phyloP scores from a whole-genome alignment of 176 grass and related monocot genomes.

The Neostapfia colusana region DNA sequence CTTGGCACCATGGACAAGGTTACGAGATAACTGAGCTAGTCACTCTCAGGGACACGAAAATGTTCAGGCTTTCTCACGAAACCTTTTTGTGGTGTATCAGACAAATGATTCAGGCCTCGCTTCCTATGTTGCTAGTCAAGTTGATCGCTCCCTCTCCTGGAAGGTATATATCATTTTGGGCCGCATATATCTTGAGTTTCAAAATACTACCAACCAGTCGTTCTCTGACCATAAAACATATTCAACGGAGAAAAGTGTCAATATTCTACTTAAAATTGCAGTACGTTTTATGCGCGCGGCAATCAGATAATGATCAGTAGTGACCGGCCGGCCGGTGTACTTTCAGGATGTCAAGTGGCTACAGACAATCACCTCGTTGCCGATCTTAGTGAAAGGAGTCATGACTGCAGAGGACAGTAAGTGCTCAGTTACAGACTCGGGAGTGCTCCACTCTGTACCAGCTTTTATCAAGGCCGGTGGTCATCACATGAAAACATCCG shows the following conservation, averaged over 20 bases:
- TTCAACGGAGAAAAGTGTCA: not conserved
- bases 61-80: conserved; percentile 18
- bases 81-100: conserved; percentile 51
- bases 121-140: conserved; percentile 65
- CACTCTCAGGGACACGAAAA: not conserved
- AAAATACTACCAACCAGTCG: not conserved
- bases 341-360: conserved; percentile 84
- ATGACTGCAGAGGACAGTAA: conserved; percentile 93
- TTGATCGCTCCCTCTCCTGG: conserved; percentile 78
- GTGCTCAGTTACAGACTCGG: conserved; percentile 4
- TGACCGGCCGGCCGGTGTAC: not conserved
- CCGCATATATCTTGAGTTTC: not conserved
- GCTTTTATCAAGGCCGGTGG: not conserved
- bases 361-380: conserved; percentile 76
- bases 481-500: not conserved
- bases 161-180: conserved; percentile 49
- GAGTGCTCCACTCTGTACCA: not conserved
- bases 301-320: not conserved
- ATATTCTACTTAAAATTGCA: not conserved
- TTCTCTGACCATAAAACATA: not conserved
- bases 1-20: conserved; percentile 83
- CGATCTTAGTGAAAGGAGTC: conserved; percentile 85
- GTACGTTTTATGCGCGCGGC: not conserved
- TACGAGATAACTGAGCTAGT: conserved; percentile 14
- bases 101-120: conserved; percentile 74